phyloP scores from a whole-genome alignment of 1,284 basidiomycete genomes.

The Entoloma clypeatum region DNA sequence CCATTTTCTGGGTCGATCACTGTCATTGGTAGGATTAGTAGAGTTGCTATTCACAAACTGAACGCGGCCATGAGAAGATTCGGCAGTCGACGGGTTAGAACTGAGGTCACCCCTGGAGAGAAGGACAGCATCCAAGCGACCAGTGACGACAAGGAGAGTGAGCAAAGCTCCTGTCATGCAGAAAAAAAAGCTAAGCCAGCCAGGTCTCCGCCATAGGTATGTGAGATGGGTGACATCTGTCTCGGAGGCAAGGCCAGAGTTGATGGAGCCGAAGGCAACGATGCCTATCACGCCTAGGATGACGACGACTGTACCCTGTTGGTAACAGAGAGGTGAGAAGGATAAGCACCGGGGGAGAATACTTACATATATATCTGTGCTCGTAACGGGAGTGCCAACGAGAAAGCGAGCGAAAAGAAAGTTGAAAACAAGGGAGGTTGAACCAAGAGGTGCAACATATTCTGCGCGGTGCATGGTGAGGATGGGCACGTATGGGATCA shows the following conservation, averaged over 20 bases:
- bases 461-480: conserved; percentile 39
- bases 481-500: not conserved
- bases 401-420: conserved; percentile 83
- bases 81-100: too few species aligned
- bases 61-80: too few species aligned
- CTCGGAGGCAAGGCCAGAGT: conserved; percentile 65
- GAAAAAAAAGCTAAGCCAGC: conserved; percentile 89
- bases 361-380: conserved; percentile 73
- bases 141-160: conserved; percentile 60
- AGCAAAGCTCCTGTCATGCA: conserved; percentile 69
- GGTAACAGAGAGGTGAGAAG: conserved; percentile 8
- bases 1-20: too few species aligned
- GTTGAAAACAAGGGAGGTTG: conserved; percentile 84
- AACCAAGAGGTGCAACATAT: conserved; percentile 82
- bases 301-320: conserved; percentile 75
- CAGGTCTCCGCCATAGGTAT: conserved; percentile 74
- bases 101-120: conserved; percentile 59
- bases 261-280: conserved; percentile 82
- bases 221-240: conserved; percentile 73
- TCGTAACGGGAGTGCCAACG: conserved; percentile 78
- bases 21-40: too few species aligned
- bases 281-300: conserved; percentile 82
- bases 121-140: conserved; percentile 67
- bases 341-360: not conserved
- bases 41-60: too few species aligned